These are phyloP conservation scores for Lodderomyces theae DNA, from an alignment of 1,139 yeast species.

Conservation along the genomic window DNA sequence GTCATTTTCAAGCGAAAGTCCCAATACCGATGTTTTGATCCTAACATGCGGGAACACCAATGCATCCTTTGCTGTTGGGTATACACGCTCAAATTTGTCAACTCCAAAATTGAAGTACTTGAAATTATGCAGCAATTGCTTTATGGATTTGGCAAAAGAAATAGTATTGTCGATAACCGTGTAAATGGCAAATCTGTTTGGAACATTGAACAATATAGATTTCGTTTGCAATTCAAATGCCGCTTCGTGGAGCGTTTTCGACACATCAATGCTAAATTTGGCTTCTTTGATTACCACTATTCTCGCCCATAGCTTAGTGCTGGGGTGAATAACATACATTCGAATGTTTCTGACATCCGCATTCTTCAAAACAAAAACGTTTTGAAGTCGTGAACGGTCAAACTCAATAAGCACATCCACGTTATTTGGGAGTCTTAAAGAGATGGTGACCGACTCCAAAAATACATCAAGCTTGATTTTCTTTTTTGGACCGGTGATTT, in stretches of 20 bases:
- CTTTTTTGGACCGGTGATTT: slow-evolving; percentile 22
- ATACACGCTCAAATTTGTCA: slow-evolving; percentile 34
- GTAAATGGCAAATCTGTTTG: slow-evolving; percentile 64
- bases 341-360: slow-evolving; percentile 38
- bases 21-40: slow-evolving; percentile 31
- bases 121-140: slow-evolving; percentile 55
- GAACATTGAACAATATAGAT: slow-evolving; percentile 41
- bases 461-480: slow-evolving; percentile 32
- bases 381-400: slow-evolving; percentile 33
- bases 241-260: slow-evolving; percentile 19
- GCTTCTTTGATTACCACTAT: slow-evolving; percentile 40
- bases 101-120: slow-evolving; percentile 35
- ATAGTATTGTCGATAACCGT: slow-evolving; percentile 64
- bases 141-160: slow-evolving; percentile 57
- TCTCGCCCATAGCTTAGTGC: slow-evolving; percentile 46
- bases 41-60: slow-evolving; percentile 31
- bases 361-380: slow-evolving; percentile 27
- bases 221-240: slow-evolving; percentile 24
- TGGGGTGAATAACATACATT: slow-evolving; percentile 55
- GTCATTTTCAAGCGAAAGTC: slow-evolving; percentile 40
- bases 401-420: slow-evolving; percentile 53
- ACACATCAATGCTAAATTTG: slow-evolving; percentile 24
- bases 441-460: slow-evolving; percentile 43
- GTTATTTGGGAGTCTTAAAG: slow-evolving; percentile 47
- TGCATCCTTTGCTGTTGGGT: slow-evolving; percentile 33